Base-by-base conservation (phyloP, 768 basidiomycete genomes). In the Calocybe indica region DNA sequence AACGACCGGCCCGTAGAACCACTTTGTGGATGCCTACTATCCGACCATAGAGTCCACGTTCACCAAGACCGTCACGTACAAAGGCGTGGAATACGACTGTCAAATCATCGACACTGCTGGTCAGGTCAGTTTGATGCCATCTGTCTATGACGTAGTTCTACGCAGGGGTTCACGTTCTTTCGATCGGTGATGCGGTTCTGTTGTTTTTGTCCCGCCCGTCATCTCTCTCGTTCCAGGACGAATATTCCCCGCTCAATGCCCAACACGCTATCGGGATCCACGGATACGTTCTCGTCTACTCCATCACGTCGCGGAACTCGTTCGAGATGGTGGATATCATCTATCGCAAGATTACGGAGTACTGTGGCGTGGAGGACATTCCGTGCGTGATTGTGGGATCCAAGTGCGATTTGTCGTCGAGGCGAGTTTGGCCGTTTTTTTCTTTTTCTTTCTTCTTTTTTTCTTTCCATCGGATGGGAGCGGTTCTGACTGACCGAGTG, bases 81-180 rank as follows among this genome's bases (percentile, higher is more conserved):
- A 89, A 47, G 94, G 93, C 43, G 76, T 85, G 31, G 91, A 94
- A 59, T 98, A 93, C 60, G 86, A 92, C 51, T 94, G 93, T 69
- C 92, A 95, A 68, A 94, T 98, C 70, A 91, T 97, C 58, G 95
- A 98, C 65, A 95, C 92, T 53, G 95, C 95, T 43, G 95, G 95
- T 29, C 95, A 97, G 82, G 93, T 91, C 48, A 54, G 22, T 22
- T 22, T 22, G 22, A 22, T 22, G 22, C 22, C 22, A 22, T 22
- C 22, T 22, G 1, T 22, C 22, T 22, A 22, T 22, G 22, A 22
- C 22, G 22, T 22, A 22, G 22, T 22, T 22, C 22, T 22, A 1
- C 22, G 22, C 22, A 22, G 22, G 4, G 22, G 4, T 22, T 22
- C 22, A 22, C 22, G 22, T 22, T 22, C 22, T 22, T 4, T 22